These are phyloP conservation scores for Trichoderma gamsii DNA, from an alignment of 495 filamentous ascomycete genomes.

Conservation along the genomic window DNA sequence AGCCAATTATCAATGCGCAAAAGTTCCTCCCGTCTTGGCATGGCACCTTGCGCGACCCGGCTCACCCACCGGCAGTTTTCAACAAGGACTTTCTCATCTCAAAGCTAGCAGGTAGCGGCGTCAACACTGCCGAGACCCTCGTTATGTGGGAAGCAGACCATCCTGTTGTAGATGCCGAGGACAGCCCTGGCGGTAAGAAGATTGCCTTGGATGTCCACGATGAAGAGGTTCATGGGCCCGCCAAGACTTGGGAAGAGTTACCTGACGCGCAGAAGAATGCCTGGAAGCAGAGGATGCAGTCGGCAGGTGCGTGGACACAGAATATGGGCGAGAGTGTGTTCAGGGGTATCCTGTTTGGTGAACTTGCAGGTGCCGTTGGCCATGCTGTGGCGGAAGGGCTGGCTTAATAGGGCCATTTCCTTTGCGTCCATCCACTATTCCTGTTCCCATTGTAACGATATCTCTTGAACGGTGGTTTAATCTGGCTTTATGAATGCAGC, in stretches of 20 bases:
- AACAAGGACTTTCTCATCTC: conserved; percentile 22
- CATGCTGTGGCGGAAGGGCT: conserved; percentile 35
- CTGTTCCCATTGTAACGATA: not conserved
- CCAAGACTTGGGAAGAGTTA: conserved; percentile 63
- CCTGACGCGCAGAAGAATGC: conserved; percentile 46
- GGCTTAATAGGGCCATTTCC: not conserved
- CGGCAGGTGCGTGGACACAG: conserved; percentile 67
- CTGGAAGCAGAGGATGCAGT: conserved; percentile 64
- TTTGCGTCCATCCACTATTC: not conserved
- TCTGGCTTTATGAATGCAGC: not conserved
- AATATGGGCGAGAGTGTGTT: conserved; percentile 68
- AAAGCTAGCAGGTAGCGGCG: conserved; percentile 18
- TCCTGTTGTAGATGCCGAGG: not conserved
- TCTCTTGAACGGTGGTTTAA: not conserved
- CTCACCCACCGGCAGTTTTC: not conserved
- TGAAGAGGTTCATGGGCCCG: conserved; percentile 36
- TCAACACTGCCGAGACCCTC: conserved; percentile 22
- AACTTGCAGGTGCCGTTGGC: conserved; percentile 54
- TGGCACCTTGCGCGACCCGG: conserved; percentile 13
- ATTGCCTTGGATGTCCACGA: conserved; percentile 35
- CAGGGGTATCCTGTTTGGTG: conserved; percentile 67
- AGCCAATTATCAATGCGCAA: conserved; percentile 48
- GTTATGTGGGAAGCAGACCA: conserved; percentile 23
- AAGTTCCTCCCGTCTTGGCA: conserved; percentile 22
- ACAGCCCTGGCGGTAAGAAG: conserved; percentile 3